phyloP scores from a whole-genome alignment of 2,329 filamentous ascomycete genomes.

The Arthrocladium fulminans region DNA sequence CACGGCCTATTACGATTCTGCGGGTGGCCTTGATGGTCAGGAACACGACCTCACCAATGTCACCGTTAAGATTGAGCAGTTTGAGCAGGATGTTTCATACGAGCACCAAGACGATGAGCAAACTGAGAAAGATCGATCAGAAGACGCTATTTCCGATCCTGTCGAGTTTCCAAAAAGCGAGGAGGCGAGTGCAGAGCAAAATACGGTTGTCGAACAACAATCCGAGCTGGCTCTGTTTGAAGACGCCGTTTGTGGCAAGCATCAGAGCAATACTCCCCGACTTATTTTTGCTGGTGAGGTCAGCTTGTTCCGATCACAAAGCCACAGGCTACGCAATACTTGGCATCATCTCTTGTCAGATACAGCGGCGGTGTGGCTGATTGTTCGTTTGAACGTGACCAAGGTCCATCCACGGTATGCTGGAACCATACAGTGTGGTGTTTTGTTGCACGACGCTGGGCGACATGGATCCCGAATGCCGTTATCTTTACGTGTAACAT shows the following conservation, averaged over 20 bases:
- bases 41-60: neutral
- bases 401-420: slow-evolving; percentile 44
- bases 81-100: neutral
- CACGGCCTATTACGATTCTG: neutral
- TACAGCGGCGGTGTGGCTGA: slow-evolving; percentile 44
- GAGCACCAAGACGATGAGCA: neutral
- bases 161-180: neutral
- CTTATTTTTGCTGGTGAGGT: slow-evolving; percentile 20
- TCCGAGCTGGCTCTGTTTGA: slow-evolving; percentile 22
- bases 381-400: slow-evolving; percentile 36
- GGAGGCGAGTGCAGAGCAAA: neutral
- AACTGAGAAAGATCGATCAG: neutral
- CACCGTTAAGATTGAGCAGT: neutral
- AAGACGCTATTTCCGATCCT: neutral
- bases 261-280: slow-evolving; percentile 50
- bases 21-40: slow-evolving; percentile 1
- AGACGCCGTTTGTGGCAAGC: slow-evolving; percentile 47
- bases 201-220: neutral
- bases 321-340: slow-evolving; percentile 39
- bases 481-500: too few species aligned
- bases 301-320: slow-evolving; percentile 33
- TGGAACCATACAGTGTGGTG: too few species aligned
- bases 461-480: too few species aligned
- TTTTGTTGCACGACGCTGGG: too few species aligned
- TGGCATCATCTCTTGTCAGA: slow-evolving; percentile 41